These are phyloP conservation scores for Rhazya stricta DNA, from an alignment of 257 asterid genomes.

Conservation along the genomic window DNA sequence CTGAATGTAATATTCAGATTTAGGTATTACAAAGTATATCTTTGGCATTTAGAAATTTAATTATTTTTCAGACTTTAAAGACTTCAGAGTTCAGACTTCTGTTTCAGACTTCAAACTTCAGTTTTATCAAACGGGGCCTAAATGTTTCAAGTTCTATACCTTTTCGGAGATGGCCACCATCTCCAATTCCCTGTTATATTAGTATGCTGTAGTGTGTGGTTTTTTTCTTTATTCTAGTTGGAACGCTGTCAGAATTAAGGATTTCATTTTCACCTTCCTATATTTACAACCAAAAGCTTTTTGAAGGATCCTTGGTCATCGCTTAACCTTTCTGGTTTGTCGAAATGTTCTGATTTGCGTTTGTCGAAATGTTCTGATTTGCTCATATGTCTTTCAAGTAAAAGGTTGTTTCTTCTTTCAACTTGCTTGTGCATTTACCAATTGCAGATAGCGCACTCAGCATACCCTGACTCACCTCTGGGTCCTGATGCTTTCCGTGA, in stretches of 20 bases:
- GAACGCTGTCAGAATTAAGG: neutral
- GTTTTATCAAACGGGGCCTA: too few relatives aligned
- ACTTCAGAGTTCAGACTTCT: too few relatives aligned
- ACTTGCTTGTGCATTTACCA: slow-evolving; percentile 16
- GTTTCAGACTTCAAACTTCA: too few relatives aligned
- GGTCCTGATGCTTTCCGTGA: slow-evolving; percentile 96
- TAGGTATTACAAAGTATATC: too few relatives aligned
- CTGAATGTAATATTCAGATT: too few relatives aligned
- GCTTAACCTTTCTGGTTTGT: neutral
- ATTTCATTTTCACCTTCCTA: neutral
- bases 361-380: too few relatives aligned
- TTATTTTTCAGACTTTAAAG: too few relatives aligned
- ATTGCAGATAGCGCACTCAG: slow-evolving; percentile 78
- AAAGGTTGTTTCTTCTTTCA: slow-evolving; percentile 4
- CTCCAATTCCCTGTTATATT: slow-evolving; percentile 2
- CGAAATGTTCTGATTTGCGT: too few relatives aligned
- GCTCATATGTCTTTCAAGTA: neutral
- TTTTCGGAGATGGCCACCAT: neutral
- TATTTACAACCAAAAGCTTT: neutral
- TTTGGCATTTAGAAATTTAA: too few relatives aligned
- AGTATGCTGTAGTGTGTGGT: neutral
- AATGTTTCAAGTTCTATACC: neutral
- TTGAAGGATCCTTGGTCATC: neutral
- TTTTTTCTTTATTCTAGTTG: slow-evolving; percentile 1
- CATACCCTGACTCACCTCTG: slow-evolving; percentile 94